These are phyloP conservation scores for Aspergillus niger DNA, from an alignment of 2,329 filamentous ascomycete species.

Conservation along the genomic window DNA sequence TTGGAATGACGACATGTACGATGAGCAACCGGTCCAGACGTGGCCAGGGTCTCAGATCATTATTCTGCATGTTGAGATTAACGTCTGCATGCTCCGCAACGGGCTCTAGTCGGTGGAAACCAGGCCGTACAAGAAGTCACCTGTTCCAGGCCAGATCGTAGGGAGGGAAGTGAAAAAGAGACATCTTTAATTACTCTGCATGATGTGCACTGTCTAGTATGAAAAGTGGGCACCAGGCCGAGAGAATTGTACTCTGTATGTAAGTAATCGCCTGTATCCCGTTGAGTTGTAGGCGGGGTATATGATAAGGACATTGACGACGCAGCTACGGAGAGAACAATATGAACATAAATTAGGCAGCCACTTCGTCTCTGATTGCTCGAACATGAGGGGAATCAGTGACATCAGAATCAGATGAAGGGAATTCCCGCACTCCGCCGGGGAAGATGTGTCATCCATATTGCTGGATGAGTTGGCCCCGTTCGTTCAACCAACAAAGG, in stretches of 20 bases:
- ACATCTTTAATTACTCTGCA: neutral
- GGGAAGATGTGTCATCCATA: neutral
- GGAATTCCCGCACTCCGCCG: neutral
- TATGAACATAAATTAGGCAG: neutral
- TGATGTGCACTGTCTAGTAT: neutral
- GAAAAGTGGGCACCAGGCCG: neutral
- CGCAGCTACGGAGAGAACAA: neutral
- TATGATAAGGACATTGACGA: neutral
- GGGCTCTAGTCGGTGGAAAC: neutral
- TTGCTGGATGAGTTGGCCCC: neutral
- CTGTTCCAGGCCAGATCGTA: neutral
- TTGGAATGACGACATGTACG: neutral
- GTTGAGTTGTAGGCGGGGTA: neutral
- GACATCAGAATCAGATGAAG: neutral
- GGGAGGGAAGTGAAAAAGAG: neutral
- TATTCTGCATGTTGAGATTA: neutral
- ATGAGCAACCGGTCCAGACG: neutral
- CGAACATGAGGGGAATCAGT: neutral
- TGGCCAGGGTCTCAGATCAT: neutral
- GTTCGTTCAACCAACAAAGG: neutral
- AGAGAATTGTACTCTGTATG: neutral
- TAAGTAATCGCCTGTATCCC: neutral
- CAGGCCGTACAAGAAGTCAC: neutral
- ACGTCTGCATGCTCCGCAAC: conserved; percentile 2
- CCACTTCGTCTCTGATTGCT: neutral